Percentiles rank a stretch among this genome's conserved stretches.
Conservation (phyloP, 1,284 basidiomycete species). For the Cystobasidium pallidum region DNA sequence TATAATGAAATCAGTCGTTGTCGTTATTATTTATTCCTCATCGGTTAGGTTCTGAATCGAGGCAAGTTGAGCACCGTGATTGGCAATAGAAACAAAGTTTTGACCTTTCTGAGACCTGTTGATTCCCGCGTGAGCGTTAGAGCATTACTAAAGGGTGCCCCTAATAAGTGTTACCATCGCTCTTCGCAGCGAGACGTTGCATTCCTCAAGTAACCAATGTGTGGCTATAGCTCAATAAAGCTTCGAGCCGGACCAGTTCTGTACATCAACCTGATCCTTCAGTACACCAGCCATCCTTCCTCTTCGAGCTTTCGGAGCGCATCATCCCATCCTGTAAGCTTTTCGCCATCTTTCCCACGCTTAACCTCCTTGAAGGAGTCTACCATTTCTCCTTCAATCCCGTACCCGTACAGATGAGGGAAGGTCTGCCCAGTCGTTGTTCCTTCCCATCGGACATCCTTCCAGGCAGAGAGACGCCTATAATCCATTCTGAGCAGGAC, state of each 20-base stretch:
- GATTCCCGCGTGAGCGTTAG: background rate
- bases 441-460: constrained; percentile 39
- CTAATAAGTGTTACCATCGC: too few species aligned
- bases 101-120: background rate
- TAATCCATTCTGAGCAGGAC: constrained; percentile 50
- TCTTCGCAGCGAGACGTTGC: too few species aligned
- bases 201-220: too few species aligned
- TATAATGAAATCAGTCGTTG: too few species aligned
- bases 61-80: background rate
- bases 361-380: constrained; percentile 41
- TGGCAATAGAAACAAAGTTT: background rate
- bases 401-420: constrained; percentile 40
- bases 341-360: constrained; percentile 32
- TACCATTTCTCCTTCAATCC: constrained; percentile 41
- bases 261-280: background rate
- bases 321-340: constrained; percentile 36
- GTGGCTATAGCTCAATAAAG: too few species aligned
- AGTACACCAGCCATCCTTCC: constrained; percentile 38
- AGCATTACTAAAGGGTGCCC: too few species aligned
- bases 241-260: too few species aligned
- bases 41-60: too few species aligned
- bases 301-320: constrained; percentile 25
- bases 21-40: too few species aligned
- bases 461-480: constrained; percentile 34
- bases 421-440: constrained; percentile 28